phyloP scores from a whole-genome alignment of 164 flowering plant genomes.

The Annona squamosa region DNA sequence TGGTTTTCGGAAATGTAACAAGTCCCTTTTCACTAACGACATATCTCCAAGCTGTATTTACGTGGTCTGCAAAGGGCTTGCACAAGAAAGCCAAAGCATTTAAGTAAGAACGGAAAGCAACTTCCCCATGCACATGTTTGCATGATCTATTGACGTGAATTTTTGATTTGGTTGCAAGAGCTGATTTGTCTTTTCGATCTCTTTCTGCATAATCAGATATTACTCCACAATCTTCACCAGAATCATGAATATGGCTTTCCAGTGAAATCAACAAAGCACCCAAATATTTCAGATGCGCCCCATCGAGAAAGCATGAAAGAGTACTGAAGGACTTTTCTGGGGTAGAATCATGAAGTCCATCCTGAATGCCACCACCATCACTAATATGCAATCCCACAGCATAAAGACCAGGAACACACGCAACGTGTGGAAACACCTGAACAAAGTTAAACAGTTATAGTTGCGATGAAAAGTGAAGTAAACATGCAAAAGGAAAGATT shows the following conservation, averaged over 20 bases:
- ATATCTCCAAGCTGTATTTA: conserved; percentile 34
- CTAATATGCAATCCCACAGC: conserved; percentile 38
- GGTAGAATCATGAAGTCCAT: conserved; percentile 5
- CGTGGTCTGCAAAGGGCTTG: conserved; percentile 53
- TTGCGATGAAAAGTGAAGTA: neutral
- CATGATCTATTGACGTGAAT: conserved; percentile 12
- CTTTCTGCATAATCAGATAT: conserved; percentile 1
- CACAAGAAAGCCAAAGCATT: conserved; percentile 63
- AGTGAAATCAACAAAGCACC: conserved; percentile 21
- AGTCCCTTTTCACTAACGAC: conserved; percentile 30
- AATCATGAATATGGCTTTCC: conserved; percentile 22
- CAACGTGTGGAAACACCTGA: conserved; percentile 34
- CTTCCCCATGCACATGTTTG: conserved; percentile 17
- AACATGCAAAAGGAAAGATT: neutral
- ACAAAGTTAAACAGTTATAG: neutral
- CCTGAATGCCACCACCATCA: conserved; percentile 18
- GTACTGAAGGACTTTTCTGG: conserved; percentile 12
- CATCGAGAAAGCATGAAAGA: conserved; percentile 19
- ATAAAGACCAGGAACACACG: conserved; percentile 47
- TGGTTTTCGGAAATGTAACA: conserved; percentile 13
- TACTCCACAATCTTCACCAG: conserved; percentile 8
- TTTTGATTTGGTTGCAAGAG: conserved; percentile 8
- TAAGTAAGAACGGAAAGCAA: conserved; percentile 30
- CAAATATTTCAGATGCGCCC: conserved; percentile 25
- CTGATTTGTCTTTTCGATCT: conserved; percentile 6